Conservation (phyloP, 2,329 filamentous ascomycete species). For the Apiospora hydei region DNA sequence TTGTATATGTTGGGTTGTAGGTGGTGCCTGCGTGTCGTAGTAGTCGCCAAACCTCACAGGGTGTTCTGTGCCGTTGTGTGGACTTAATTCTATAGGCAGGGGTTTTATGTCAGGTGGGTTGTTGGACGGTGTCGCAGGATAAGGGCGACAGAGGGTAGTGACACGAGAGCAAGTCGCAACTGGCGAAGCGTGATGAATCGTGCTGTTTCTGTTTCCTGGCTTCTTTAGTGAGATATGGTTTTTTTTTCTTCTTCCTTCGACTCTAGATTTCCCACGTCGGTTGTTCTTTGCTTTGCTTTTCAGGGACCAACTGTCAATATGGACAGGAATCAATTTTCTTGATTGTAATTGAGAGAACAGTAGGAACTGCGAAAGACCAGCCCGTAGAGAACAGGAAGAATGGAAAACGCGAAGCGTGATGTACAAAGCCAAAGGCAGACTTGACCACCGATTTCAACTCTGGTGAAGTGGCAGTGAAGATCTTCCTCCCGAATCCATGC, state of each 20-base stretch:
- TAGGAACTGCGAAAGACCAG: slow-evolving; percentile 32
- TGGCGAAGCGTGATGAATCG: neutral
- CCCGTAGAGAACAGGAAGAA: slow-evolving; percentile 36
- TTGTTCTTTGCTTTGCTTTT: slow-evolving; percentile 29
- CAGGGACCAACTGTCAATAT: slow-evolving; percentile 42
- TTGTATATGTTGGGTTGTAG: slow-evolving; percentile 12
- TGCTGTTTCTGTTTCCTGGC: slow-evolving; percentile 29
- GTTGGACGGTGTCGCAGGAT: neutral
- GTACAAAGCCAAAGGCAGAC: slow-evolving; percentile 44
- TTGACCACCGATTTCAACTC: slow-evolving; percentile 40
- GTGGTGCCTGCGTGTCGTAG: neutral
- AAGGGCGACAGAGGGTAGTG: neutral
- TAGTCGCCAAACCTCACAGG: slow-evolving; percentile 10
- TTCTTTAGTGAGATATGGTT: slow-evolving; percentile 30
- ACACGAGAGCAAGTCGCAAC: neutral
- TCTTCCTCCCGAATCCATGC: slow-evolving; percentile 23
- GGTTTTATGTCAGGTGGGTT: slow-evolving; percentile 1
- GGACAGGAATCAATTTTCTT: slow-evolving; percentile 45
- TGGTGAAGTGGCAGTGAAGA: slow-evolving; percentile 24
- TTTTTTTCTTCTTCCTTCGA: slow-evolving; percentile 26
- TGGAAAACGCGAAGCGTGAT: slow-evolving; percentile 38
- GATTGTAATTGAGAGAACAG: slow-evolving; percentile 46
- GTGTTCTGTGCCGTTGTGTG: slow-evolving; percentile 5
- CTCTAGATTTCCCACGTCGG: slow-evolving; percentile 26
- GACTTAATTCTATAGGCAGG: slow-evolving; percentile 13